Evolutionary conservation across 2,329 filamentous ascomycete genomes (phyloP), one percentile per base, ranked within the genome.

Genomic region (Neofusicoccum kwambonambiense): DNA sequence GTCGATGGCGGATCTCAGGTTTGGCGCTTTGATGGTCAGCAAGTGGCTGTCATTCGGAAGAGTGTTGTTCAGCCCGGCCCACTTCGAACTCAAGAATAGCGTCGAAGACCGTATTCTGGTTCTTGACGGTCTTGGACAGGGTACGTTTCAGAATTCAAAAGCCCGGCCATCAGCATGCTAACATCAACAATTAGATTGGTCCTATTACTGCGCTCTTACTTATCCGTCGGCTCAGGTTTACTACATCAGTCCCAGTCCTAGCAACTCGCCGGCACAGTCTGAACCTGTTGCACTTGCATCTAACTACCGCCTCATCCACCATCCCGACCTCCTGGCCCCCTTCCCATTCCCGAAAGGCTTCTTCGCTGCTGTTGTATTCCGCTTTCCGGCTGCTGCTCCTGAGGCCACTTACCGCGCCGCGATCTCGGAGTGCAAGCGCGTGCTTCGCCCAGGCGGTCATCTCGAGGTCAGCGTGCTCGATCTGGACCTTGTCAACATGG

Each of bases 41-140:
- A 93, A 93, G 73, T 95, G 91, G 91, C 84, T 95, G 27, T 92
- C 90, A 0, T 94, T 94, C 74, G 91, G 91, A 1, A 89, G 92
- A 69, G 90, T 94, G 0, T 81, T 95, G 3, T 93, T 95, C 78
- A 93, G 90, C 69, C 91, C 92, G 11, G 87, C 90, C 4, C 86
- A 91, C 31, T 89, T 91, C 51, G 88, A 92, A 69, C 82, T 93
- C 22, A 78, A 86, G 44, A 79, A 85, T 17, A 79, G 83, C 0
- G 82, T 73, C 75, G 77, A 89, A 83, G 79, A 85, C 79, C 63
- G 89, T 81, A 87, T 95, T 31, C 82, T 95, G 3, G 89, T 95
- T 17, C 84, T 95, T 64, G 91, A 95, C 77, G 91, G 91, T 4
- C 87, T 95, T 35, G 91, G 91, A n/a, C 93, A 93, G 72, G 78